phyloP scores from a whole-genome alignment of 306 rosid genomes.

The Biancaea sappan region DNA sequence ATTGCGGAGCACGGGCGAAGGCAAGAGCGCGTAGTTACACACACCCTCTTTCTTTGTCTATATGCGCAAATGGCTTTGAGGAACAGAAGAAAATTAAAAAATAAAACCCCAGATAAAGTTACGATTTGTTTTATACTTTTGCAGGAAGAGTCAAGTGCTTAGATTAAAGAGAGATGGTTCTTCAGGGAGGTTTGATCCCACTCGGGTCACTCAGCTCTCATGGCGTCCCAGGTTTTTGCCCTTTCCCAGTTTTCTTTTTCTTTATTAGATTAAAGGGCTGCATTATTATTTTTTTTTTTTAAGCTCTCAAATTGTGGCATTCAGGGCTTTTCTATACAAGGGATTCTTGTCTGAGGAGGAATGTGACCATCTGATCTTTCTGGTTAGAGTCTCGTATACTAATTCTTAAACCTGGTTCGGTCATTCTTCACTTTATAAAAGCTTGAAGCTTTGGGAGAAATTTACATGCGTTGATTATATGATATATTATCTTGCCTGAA shows the following conservation, averaged over 20 bases:
- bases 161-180: conserved; percentile 44
- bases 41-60: neutral
- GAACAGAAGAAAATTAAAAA: neutral
- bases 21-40: conserved; percentile 41
- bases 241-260: neutral
- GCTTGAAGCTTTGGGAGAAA: neutral
- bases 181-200: conserved; percentile 64
- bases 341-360: conserved; percentile 69
- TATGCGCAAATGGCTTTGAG: neutral
- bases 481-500: conserved; percentile 11
- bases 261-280: neutral
- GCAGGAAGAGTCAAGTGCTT: conserved; percentile 60
- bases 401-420: neutral
- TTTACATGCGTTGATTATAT: neutral
- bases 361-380: conserved; percentile 75
- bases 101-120: neutral
- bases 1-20: conserved; percentile 41
- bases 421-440: neutral
- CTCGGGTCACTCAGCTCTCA: conserved; percentile 78
- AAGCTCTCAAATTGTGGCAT: conserved; percentile 34
- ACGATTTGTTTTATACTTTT: neutral
- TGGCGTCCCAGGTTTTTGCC: conserved; percentile 81
- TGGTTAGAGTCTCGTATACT: conserved; percentile 48
- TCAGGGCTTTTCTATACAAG: conserved; percentile 85
- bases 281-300: neutral